A percentile compares a stretch with the other conserved stretches of the same genome.
Conservation (phyloP, 768 basidiomycete genomes). For the Lactarius hatsudake region DNA sequence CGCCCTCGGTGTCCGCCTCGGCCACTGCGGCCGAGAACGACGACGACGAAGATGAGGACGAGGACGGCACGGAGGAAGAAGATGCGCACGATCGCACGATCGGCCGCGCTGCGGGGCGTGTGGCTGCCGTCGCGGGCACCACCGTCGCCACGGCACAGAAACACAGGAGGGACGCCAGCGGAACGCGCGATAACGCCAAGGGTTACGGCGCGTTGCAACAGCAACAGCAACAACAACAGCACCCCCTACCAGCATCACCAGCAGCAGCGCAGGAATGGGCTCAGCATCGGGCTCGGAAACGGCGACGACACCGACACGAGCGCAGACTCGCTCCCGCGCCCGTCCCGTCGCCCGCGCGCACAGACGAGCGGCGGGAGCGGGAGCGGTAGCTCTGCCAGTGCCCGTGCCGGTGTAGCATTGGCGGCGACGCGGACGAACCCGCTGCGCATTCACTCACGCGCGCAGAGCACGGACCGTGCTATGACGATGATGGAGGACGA, state of each 20-base stretch:
- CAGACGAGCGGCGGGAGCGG: background rate
- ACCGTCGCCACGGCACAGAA: background rate
- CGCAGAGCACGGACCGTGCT: slow-evolving; percentile 18
- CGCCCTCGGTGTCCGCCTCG: slow-evolving; percentile 24
- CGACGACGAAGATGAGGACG: background rate
- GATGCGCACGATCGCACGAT: slow-evolving; percentile 43
- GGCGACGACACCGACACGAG: slow-evolving; percentile 22
- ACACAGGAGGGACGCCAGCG: slow-evolving; percentile 21
- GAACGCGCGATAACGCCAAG: slow-evolving; percentile 40
- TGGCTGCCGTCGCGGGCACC: slow-evolving; percentile 19
- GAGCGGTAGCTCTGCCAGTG: background rate
- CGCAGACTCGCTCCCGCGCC: slow-evolving; percentile 1
- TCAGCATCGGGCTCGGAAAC: slow-evolving; percentile 23
- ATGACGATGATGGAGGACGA: slow-evolving; percentile 21
- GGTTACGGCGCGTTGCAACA: slow-evolving; percentile 26
- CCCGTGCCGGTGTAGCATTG: background rate
- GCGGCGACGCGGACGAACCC: slow-evolving; percentile 28
- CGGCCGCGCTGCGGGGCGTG: slow-evolving; percentile 59
- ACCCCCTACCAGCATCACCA: background rate
- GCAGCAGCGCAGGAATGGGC: slow-evolving; percentile 26
- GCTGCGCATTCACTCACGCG: slow-evolving; percentile 25
- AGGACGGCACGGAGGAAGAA: slow-evolving; percentile 33
- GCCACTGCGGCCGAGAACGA: slow-evolving; percentile 11
- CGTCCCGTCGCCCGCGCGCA: slow-evolving; percentile 11
- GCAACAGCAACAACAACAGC: slow-evolving; percentile 26